These are phyloP conservation scores for Mycosphaerelloides madeirae DNA, from an alignment of 2,329 filamentous ascomycete genomes.

Conservation along the genomic window DNA sequence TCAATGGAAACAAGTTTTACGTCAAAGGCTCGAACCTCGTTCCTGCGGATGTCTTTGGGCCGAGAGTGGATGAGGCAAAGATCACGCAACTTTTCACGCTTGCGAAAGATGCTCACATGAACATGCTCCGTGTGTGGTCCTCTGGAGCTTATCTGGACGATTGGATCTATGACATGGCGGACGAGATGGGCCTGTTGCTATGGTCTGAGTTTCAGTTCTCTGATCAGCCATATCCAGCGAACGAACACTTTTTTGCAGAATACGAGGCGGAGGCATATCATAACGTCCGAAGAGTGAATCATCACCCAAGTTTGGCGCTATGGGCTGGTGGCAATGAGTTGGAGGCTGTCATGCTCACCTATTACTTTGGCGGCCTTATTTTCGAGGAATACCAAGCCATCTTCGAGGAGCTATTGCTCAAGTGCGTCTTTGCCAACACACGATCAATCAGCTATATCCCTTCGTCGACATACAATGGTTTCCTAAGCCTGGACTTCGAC, in stretches of 20 bases:
- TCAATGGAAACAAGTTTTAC: slow-evolving; percentile 60
- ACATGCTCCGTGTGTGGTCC: slow-evolving; percentile 60
- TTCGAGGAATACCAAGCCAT: slow-evolving; percentile 38
- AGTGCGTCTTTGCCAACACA: slow-evolving; percentile 3
- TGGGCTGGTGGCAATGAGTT: slow-evolving; percentile 51
- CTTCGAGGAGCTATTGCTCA: slow-evolving; percentile 49
- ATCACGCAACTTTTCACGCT: slow-evolving; percentile 52
- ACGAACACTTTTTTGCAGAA: slow-evolving; percentile 51
- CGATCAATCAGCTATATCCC: slow-evolving; percentile 2
- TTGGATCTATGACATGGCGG: slow-evolving; percentile 58
- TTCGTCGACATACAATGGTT: slow-evolving; percentile 1
- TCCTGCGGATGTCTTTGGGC: slow-evolving; percentile 58
- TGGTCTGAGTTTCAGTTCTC: slow-evolving; percentile 61
- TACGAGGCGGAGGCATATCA: slow-evolving; percentile 52
- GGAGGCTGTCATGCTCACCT: slow-evolving; percentile 48
- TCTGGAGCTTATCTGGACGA: slow-evolving; percentile 55
- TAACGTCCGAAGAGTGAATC: slow-evolving; percentile 57
- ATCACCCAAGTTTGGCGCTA: slow-evolving; percentile 45
- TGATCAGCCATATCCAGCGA: slow-evolving; percentile 54
- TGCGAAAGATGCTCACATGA: slow-evolving; percentile 54
- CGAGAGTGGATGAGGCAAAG: slow-evolving; percentile 49
- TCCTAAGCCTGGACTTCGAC: slow-evolving; percentile 1
- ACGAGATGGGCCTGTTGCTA: slow-evolving; percentile 55
- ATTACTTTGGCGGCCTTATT: slow-evolving; percentile 35
- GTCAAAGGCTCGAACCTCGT: slow-evolving; percentile 61